A percentile compares a stretch with the other conserved stretches of the same genome.
These are phyloP conservation scores for Camelina neglecta DNA, from an alignment of 345 rosid genomes.

Conservation along the genomic window DNA sequence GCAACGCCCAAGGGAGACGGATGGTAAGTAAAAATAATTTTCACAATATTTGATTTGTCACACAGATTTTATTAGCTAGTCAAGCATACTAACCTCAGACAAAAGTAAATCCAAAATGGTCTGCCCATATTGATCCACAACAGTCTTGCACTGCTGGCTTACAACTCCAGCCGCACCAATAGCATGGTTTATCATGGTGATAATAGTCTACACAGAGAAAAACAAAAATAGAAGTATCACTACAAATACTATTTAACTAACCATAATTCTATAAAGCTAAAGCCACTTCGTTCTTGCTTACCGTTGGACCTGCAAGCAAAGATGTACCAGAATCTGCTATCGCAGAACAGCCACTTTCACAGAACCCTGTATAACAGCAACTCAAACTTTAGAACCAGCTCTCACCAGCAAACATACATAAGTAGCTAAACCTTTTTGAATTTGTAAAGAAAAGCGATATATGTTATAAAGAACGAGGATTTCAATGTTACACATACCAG, in stretches of 20 bases:
- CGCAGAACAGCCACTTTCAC: slow-evolving; percentile 77
- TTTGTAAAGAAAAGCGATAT: neutral
- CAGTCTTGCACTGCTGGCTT: slow-evolving; percentile 84
- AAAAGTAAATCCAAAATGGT: slow-evolving; percentile 70
- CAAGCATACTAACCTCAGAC: slow-evolving; percentile 51
- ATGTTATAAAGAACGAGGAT: neutral
- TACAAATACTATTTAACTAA: slow-evolving; percentile 12
- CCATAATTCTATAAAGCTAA: slow-evolving; percentile 11
- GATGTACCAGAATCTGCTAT: slow-evolving; percentile 99
- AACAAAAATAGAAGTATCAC: slow-evolving; percentile 20
- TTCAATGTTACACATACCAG: slow-evolving; percentile 56
- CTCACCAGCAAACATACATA: slow-evolving; percentile 21
- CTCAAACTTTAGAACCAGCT: slow-evolving; percentile 30
- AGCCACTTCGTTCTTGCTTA: slow-evolving; percentile 42
- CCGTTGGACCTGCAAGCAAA: slow-evolving; percentile 90
- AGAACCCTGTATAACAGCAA: slow-evolving; percentile 61
- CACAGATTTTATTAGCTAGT: slow-evolving; percentile 13
- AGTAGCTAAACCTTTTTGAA: neutral
- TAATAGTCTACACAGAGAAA: slow-evolving; percentile 54
- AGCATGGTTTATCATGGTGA: slow-evolving; percentile 84
- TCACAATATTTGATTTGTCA: neutral
- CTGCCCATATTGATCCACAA: slow-evolving; percentile 83
- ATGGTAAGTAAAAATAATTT: slow-evolving; percentile 8
- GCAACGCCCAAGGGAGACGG: neutral
- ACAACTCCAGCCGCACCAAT: slow-evolving; percentile 89